These are phyloP conservation scores for Metarhizium anisopliae DNA, from an alignment of 2,329 filamentous ascomycete species.

Conservation along the genomic window DNA sequence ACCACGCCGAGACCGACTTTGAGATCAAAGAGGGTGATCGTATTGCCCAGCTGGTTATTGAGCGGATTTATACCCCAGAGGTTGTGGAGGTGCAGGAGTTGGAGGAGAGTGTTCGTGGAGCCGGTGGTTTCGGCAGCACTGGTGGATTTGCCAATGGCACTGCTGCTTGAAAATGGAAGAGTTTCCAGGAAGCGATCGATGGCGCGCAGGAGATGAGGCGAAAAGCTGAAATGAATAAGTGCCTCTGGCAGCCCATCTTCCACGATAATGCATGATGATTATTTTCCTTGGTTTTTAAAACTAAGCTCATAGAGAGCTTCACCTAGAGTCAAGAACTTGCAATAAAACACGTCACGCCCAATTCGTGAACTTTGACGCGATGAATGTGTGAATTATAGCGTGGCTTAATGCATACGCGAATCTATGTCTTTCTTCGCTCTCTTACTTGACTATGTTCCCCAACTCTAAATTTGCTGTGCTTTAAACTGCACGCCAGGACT, in stretches of 20 bases:
- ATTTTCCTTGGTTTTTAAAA: neutral
- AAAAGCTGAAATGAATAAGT: neutral
- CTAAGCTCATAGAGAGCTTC: too few relatives aligned
- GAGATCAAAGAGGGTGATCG: conserved; percentile 77
- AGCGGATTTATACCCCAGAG: conserved; percentile 89
- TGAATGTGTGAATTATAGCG: neutral
- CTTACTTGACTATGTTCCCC: neutral
- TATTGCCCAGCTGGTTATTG: conserved; percentile 85
- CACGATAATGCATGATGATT: neutral
- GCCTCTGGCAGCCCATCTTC: neutral
- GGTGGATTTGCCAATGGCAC: conserved; percentile 30
- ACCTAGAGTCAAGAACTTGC: too few relatives aligned
- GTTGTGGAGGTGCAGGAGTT: conserved; percentile 83
- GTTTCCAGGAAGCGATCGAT: neutral
- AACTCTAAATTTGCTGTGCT: conserved; percentile 35
- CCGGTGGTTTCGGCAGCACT: conserved; percentile 86
- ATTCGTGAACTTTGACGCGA: too few relatives aligned
- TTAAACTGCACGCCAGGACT: conserved; percentile 56
- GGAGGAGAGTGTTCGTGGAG: conserved; percentile 83
- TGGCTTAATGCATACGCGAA: neutral
- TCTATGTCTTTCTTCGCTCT: neutral
- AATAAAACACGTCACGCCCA: too few relatives aligned
- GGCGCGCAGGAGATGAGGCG: neutral
- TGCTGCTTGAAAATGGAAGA: neutral
- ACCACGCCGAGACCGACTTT: conserved; percentile 78